A percentile compares a stretch with the other conserved stretches of the same genome.
phyloP scores from a whole-genome alignment of 106 monocot genomes.

The Hemerocallis citrina region DNA sequence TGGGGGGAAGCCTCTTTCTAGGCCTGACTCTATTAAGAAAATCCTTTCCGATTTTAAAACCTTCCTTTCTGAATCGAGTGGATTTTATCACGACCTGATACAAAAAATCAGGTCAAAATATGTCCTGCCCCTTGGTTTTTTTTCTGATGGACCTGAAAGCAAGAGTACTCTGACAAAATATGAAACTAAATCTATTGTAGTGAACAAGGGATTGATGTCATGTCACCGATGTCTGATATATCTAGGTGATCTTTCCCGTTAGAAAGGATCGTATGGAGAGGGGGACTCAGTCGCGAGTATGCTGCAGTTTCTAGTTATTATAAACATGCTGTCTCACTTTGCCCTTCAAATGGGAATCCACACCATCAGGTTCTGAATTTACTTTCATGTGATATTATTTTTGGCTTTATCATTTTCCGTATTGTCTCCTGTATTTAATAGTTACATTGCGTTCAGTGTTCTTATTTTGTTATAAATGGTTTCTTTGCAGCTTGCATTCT shows the following conservation, averaged over 20 bases:
- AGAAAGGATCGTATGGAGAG: conserved; percentile 83
- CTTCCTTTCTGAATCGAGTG: conserved; percentile 84
- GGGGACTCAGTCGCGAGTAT: conserved; percentile 64
- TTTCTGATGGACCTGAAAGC: conserved; percentile 46
- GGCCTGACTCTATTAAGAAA: conserved; percentile 57
- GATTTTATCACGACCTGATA: conserved; percentile 85
- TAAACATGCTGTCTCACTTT: conserved; percentile 58
- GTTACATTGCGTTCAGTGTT: conserved; percentile 1
- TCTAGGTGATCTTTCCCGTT: conserved; percentile 85
- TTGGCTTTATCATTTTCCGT: not conserved
- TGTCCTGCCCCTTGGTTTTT: conserved; percentile 60
- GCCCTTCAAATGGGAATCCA: conserved; percentile 75
- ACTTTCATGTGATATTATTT: not conserved
- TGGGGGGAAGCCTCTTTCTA: conserved; percentile 19
- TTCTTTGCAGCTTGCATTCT: conserved; percentile 62
- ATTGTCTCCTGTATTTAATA: too few species aligned
- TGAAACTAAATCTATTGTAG: conserved; percentile 40
- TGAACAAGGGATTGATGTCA: conserved; percentile 72
- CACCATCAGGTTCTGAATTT: conserved; percentile 66
- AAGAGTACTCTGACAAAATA: conserved; percentile 34
- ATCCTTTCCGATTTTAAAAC: conserved; percentile 57
- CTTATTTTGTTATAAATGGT: conserved; percentile 9
- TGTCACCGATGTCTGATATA: conserved; percentile 87
- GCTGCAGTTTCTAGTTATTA: conserved; percentile 76
- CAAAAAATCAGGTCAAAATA: conserved; percentile 69